phyloP scores from a whole-genome alignment of 2,329 filamentous ascomycete species.

The Rutstroemia sp. region DNA sequence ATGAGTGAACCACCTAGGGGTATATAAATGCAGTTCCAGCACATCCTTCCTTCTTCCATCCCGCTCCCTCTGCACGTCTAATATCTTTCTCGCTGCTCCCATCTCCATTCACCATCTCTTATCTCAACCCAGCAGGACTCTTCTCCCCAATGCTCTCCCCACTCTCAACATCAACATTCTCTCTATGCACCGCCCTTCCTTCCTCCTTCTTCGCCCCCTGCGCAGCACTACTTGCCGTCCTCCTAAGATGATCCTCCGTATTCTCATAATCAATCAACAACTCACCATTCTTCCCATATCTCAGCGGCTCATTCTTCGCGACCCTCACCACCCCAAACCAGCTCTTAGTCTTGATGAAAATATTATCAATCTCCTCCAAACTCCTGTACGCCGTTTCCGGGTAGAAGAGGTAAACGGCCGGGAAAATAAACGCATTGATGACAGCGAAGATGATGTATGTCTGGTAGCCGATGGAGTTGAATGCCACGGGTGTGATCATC shows the following conservation, averaged over 20 bases:
- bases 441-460: slow-evolving; percentile 51
- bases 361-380: slow-evolving; percentile 6
- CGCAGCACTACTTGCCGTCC: neutral
- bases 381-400: slow-evolving; percentile 38
- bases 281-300: slow-evolving; percentile 2
- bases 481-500: slow-evolving; percentile 31
- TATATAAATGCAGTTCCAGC: neutral
- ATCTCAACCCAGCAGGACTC: neutral
- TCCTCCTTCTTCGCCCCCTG: neutral
- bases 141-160: neutral
- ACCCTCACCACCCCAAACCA: neutral
- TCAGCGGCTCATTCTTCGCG: neutral
- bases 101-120: neutral
- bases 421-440: slow-evolving; percentile 36
- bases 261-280: neutral
- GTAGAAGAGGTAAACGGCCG: slow-evolving; percentile 39
- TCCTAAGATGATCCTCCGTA: neutral
- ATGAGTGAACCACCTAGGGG: neutral
- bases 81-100: neutral
- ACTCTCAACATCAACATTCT: neutral
- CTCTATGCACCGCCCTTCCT: neutral
- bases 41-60: neutral
- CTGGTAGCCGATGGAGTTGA: slow-evolving; percentile 47
- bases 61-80: neutral
- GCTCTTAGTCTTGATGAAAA: neutral